Percentiles rank a stretch among this genome's conserved stretches.
These are phyloP conservation scores for Penicillium robsamsonii DNA, from an alignment of 495 filamentous ascomycete genomes.

Conservation along the genomic window DNA sequence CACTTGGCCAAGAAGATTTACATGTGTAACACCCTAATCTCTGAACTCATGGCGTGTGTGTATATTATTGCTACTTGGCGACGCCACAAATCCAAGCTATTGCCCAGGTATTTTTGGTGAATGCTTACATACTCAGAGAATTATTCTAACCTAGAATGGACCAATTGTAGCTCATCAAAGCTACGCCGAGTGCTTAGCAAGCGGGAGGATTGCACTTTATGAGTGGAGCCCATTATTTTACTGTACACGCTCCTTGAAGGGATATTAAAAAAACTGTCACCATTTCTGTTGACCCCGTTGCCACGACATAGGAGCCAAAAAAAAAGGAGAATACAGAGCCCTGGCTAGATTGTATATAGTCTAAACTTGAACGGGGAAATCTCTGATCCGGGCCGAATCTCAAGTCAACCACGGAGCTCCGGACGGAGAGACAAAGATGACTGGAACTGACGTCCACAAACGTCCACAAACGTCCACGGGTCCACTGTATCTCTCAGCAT, in stretches of 20 bases:
- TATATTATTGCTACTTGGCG: constrained; percentile 5
- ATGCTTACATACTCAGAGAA: too few species aligned
- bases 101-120: neutral
- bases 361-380: constrained; percentile 11
- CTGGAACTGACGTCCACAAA: constrained; percentile 9
- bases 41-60: neutral
- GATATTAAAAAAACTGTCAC: neutral
- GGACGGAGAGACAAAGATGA: neutral
- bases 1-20: neutral
- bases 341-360: constrained; percentile 3
- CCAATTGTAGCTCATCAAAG: neutral
- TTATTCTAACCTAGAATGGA: neutral
- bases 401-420: constrained; percentile 3
- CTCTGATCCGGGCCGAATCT: constrained; percentile 24
- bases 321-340: neutral
- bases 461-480: neutral
- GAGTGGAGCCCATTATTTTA: too few species aligned
- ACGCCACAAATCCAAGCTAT: constrained; percentile 1
- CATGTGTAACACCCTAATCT: too few species aligned
- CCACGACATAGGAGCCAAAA: neutral
- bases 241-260: neutral
- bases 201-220: neutral
- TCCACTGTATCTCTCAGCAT: constrained; percentile 3
- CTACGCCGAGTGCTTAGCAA: neutral
- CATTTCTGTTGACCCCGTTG: neutral